A percentile compares a stretch with the other conserved stretches of the same genome.
These are phyloP conservation scores for Spongospora subterranea DNA, from an alignment of 208 protist genomes.

Conservation along the genomic window DNA sequence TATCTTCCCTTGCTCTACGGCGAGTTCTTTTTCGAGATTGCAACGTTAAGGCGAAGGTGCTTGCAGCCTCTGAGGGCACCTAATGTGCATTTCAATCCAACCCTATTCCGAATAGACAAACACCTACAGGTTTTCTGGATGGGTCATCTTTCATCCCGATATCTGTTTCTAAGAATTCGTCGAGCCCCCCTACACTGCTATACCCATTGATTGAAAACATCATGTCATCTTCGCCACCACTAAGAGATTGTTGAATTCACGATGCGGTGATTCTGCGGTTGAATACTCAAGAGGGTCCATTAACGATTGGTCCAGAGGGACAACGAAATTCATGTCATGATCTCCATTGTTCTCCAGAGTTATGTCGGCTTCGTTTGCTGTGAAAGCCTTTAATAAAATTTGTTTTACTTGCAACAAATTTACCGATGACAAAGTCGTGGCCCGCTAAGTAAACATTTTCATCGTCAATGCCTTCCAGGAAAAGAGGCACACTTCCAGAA, in stretches of 20 bases:
- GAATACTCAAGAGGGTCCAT: neutral
- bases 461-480: neutral
- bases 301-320: neutral
- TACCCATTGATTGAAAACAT: too few relatives aligned
- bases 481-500: neutral
- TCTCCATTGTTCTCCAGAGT: neutral
- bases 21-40: neutral
- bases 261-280: too few relatives aligned
- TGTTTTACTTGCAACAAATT: neutral
- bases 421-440: conserved; percentile 12
- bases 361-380: neutral
- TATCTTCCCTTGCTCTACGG: neutral
- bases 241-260: too few relatives aligned
- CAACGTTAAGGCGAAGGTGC: neutral
- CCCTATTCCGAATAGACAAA: too few relatives aligned
- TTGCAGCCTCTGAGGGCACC: too few relatives aligned
- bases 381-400: neutral
- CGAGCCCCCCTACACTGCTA: too few relatives aligned
- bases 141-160: too few relatives aligned
- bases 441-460: neutral
- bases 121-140: too few relatives aligned
- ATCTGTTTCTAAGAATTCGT: too few relatives aligned
- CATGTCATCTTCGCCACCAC: too few relatives aligned
- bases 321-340: neutral
- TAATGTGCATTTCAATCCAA: too few relatives aligned